Conservation (phyloP, 1,284 basidiomycete species). For the Stereum hirsutum region DNA sequence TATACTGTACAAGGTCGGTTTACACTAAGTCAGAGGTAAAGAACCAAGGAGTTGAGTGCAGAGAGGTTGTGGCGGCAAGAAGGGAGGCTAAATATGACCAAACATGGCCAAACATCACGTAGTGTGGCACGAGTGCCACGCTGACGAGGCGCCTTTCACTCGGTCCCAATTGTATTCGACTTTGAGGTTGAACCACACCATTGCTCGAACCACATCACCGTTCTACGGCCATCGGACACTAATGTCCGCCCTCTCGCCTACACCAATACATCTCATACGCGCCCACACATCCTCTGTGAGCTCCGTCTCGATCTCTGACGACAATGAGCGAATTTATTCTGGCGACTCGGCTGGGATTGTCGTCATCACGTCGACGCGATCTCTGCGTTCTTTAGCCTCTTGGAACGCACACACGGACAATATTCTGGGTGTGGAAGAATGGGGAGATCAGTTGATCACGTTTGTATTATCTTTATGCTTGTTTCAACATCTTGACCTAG, state of each 20-base stretch:
- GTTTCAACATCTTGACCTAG: not conserved
- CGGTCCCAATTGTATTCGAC: no score
- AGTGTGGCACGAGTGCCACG: no score
- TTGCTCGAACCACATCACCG: no score
- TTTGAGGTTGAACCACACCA: no score
- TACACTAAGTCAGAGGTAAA: no score
- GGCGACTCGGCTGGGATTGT: conserved; percentile 72
- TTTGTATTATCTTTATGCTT: conserved; percentile 21
- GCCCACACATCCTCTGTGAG: conserved; percentile 55
- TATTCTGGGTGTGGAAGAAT: conserved; percentile 71
- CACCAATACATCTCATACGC: conserved; percentile 70
- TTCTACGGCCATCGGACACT: not conserved
- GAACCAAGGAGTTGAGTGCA: no score
- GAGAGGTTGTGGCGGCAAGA: no score
- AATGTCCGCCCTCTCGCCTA: conserved; percentile 29
- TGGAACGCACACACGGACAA: conserved; percentile 78
- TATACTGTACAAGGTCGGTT: no score
- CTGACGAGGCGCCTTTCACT: no score
- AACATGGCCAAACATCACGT: no score
- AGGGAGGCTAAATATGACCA: no score
- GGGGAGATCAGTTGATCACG: conserved; percentile 61
- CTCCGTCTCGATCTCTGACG: conserved; percentile 47
- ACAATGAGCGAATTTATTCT: conserved; percentile 74
- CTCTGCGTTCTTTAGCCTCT: conserved; percentile 56
- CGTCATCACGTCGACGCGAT: conserved; percentile 61